These are phyloP conservation scores for Beauveria asiatica DNA, from an alignment of 2,329 filamentous ascomycete species.

Conservation along the genomic window DNA sequence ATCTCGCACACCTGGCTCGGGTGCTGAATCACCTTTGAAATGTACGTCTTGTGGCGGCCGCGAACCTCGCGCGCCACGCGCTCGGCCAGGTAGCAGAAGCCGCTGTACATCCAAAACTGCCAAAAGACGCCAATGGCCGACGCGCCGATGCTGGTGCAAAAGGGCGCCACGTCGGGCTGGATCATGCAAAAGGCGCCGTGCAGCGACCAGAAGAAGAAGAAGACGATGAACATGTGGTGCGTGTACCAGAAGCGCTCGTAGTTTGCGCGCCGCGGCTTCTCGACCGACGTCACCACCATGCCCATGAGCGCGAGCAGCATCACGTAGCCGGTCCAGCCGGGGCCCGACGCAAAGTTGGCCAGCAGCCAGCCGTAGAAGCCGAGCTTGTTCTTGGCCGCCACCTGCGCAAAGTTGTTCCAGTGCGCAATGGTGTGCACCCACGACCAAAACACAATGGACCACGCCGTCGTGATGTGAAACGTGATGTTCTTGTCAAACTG, in stretches of 20 bases:
- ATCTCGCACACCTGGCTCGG: constrained; percentile 85
- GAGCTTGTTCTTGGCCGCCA: constrained; percentile 64
- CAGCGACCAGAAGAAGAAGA: constrained; percentile 87
- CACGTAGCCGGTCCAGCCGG: constrained; percentile 78
- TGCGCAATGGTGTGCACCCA: constrained; percentile 81
- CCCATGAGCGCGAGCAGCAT: constrained; percentile 73
- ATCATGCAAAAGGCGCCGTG: constrained; percentile 90
- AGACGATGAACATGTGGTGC: constrained; percentile 79
- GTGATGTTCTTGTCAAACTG: constrained; percentile 87
- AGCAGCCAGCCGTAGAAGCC: constrained; percentile 71
- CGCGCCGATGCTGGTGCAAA: constrained; percentile 60
- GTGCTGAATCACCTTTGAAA: constrained; percentile 84
- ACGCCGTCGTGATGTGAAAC: constrained; percentile 77
- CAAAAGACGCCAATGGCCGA: constrained; percentile 70
- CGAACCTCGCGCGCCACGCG: constrained; percentile 69
- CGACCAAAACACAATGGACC: constrained; percentile 83
- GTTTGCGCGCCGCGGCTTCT: constrained; percentile 70
- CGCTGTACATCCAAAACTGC: constrained; percentile 84
- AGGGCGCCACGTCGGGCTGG: constrained; percentile 71
- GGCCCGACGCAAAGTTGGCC: constrained; percentile 69
- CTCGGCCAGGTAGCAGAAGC: constrained; percentile 73
- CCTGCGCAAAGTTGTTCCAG: constrained; percentile 78
- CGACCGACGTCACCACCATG: constrained; percentile 69
- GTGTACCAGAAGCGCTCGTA: constrained; percentile 89
- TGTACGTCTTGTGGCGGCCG: constrained; percentile 74